Evolutionary conservation across 352 stramenopile species (phyloP), one percentile per base, ranked within the genome.

Genomic region (Globisporangium takayamanum): DNA sequence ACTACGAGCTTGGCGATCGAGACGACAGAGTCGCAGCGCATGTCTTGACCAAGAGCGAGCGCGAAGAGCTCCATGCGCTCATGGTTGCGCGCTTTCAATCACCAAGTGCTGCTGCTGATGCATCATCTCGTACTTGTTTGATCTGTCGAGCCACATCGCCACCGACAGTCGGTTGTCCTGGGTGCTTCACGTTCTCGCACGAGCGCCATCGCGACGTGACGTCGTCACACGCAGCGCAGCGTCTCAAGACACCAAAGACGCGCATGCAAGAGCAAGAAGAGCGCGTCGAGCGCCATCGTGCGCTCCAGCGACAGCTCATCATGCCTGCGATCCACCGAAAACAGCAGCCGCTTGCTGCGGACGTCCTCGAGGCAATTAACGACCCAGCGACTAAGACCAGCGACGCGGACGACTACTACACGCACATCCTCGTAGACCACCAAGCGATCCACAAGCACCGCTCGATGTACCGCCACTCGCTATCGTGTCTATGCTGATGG

Each of bases 151-250:
- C 67, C 50, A 46, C 56, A 6, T 36, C 47, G n/a, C 41, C 37
- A 8, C 14, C 49, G 1, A 73, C 70, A 16, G 41, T 66, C 51
- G 80, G 84, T 5, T 93, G 80, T 57, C 76, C 80, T 3, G 80
- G 84, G 1, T 91, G 80, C 50, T 91, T 89, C 66, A 54, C 65
- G 11, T 88, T 89, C 59, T 78, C 72, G 0, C 66, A 59, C 22
- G 62, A 69, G 12, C 71, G 59, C 15, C 84, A 77, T 50, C 50
- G 66, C 16, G 49, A 73, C 10, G 56, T 73, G 2, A 60, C 76
- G 39, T 55, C 66, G 16, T 69, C 63, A 5, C 72, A 75, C 58
- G 58, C 71, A 3, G 72, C 70, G 0, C 73, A 84, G 44, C 68
- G 77, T 6, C 70, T 76, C 42, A 79, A 79, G 53, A 88, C 74